A percentile compares a stretch with the other conserved stretches of the same genome.
phyloP scores from a whole-genome alignment of 2,329 filamentous ascomycete species.

The Xylariaceae sp. region DNA sequence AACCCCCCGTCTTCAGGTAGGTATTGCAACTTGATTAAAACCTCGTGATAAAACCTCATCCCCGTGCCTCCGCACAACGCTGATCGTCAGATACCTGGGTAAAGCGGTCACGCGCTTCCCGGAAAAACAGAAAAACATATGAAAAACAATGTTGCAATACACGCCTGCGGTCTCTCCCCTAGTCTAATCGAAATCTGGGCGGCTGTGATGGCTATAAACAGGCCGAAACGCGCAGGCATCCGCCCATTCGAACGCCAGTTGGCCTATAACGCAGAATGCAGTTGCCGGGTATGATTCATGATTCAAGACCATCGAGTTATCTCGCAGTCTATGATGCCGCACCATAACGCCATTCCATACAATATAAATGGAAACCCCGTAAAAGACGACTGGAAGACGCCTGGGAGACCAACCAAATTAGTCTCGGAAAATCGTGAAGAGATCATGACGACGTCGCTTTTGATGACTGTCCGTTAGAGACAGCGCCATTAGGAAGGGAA shows the following conservation, averaged over 20 bases:
- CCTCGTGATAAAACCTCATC: not conserved
- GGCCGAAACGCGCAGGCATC: constrained; percentile 17
- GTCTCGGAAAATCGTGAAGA: constrained; percentile 11
- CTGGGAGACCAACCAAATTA: not conserved
- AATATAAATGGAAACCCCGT: constrained; percentile 23
- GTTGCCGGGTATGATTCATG: constrained; percentile 33
- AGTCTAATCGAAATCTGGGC: constrained; percentile 7
- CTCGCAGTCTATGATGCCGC: constrained; percentile 28
- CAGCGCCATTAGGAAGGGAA: constrained; percentile 24
- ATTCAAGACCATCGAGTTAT: constrained; percentile 24
- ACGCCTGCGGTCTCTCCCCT: not conserved
- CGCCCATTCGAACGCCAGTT: constrained; percentile 26
- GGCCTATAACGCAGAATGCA: constrained; percentile 32
- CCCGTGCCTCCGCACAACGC: constrained; percentile 1
- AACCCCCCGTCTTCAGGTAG: not conserved
- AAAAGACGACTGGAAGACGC: not conserved
- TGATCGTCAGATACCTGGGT: not conserved
- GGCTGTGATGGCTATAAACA: constrained; percentile 9
- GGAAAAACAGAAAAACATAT: constrained; percentile 11
- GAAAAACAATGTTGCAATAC: constrained; percentile 10
- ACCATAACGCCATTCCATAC: constrained; percentile 32
- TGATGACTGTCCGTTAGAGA: constrained; percentile 27
- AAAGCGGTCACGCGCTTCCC: not conserved
- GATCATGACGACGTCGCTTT: constrained; percentile 22
- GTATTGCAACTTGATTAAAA: not conserved